A percentile compares a stretch with the other conserved stretches of the same genome.
These are phyloP conservation scores for Starmerella bacillaris DNA, from an alignment of 805 yeast species.

Conservation along the genomic window DNA sequence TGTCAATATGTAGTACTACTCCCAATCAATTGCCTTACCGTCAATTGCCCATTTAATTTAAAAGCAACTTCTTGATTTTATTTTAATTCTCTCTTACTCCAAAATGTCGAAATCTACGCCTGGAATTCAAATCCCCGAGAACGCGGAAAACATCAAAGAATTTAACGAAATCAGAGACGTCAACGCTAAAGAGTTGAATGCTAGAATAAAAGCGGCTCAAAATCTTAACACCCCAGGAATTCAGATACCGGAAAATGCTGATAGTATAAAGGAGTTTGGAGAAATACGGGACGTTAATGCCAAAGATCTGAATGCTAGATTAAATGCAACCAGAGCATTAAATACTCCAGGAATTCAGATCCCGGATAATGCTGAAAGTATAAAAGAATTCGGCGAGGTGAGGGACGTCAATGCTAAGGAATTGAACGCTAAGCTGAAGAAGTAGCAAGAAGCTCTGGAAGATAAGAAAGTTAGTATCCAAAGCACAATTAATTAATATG, in stretches of 20 bases:
- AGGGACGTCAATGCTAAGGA: conserved; percentile 39
- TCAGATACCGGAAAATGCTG: conserved; percentile 43
- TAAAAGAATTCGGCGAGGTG: conserved; percentile 45
- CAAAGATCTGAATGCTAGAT: conserved; percentile 33
- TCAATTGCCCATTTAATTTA: too few species aligned
- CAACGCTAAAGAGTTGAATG: conserved; percentile 41
- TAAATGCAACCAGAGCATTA: not conserved
- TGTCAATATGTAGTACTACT: too few species aligned
- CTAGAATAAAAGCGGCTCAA: conserved; percentile 3
- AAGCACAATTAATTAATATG: not conserved
- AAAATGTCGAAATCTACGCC: too few species aligned
- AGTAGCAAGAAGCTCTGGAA: not conserved
- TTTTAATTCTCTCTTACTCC: too few species aligned
- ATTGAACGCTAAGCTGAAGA: conserved; percentile 30
- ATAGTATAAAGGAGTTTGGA: conserved; percentile 46
- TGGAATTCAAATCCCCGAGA: conserved; percentile 48
- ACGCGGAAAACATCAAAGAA: conserved; percentile 48
- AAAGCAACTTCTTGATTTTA: too few species aligned
- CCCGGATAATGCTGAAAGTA: conserved; percentile 45
- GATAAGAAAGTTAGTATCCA: not conserved
- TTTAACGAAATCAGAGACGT: conserved; percentile 40
- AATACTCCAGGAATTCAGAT: conserved; percentile 61
- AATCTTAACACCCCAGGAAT: conserved; percentile 45
- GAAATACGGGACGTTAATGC: conserved; percentile 41
- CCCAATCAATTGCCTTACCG: too few species aligned